These are phyloP conservation scores for Colletotrichum magnum DNA, from an alignment of 2,329 filamentous ascomycete species.

Conservation along the genomic window DNA sequence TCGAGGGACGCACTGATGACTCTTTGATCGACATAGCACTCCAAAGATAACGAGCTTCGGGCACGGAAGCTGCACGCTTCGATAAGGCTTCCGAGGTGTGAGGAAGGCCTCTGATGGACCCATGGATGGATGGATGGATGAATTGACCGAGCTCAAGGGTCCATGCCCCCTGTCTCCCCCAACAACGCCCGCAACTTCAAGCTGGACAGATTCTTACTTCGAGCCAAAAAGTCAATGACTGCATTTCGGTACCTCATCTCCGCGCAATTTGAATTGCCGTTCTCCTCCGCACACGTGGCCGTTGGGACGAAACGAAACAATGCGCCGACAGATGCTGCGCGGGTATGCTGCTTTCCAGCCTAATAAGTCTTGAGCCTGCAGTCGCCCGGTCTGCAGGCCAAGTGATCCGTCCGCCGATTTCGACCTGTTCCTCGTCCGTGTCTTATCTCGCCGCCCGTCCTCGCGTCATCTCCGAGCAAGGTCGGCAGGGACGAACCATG, in stretches of 20 bases:
- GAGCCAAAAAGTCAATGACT: conserved; percentile 13
- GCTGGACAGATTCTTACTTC: conserved; percentile 4
- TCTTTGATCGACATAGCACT: conserved; percentile 1
- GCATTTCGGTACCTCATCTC: conserved; percentile 8
- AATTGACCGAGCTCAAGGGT: conserved; percentile 17
- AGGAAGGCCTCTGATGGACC: conserved; percentile 15
- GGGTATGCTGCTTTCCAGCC: conserved; percentile 4
- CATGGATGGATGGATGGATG: neutral
- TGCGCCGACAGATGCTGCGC: conserved; percentile 11
- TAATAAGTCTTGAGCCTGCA: conserved; percentile 14
- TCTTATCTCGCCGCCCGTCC: conserved; percentile 9
- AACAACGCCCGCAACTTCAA: conserved; percentile 2
- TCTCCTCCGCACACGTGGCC: conserved; percentile 29
- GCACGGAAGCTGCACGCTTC: neutral
- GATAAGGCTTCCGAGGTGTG: conserved; percentile 9
- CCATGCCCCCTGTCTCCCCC: conserved; percentile 18
- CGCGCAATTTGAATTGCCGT: conserved; percentile 23
- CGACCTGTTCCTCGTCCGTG: conserved; percentile 16
- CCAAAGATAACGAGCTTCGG: neutral
- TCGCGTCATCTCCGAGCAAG: conserved; percentile 20
- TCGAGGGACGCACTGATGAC: neutral
- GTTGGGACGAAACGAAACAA: conserved; percentile 39
- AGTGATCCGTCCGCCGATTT: conserved; percentile 4
- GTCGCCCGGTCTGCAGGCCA: conserved; percentile 10
- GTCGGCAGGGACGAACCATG: conserved; percentile 16